Evolutionary conservation across 2,329 filamentous ascomycete species (phyloP), one percentile per base, ranked within the genome.

Genomic region (Chaetomium olivaceum): DNA sequence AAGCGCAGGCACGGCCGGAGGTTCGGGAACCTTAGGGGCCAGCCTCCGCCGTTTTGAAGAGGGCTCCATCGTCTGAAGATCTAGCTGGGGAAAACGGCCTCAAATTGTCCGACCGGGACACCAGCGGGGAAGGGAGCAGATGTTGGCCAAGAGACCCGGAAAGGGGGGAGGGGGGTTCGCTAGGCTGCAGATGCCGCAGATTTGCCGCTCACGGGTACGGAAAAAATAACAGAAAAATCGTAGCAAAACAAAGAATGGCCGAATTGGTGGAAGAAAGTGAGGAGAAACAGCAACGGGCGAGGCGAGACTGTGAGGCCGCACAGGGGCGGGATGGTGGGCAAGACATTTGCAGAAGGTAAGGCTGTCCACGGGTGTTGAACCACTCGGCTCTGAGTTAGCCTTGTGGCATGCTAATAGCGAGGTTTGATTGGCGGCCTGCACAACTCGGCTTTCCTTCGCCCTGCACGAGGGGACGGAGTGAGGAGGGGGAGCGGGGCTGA

Each of bases 351-450:
- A 67, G 66, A 27, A 63, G 57, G 70, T 73, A 72, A 72, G 71
- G 72, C 71, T 73, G 71, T n/a, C n/a, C n/a, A n/a, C n/a, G n/a
- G n/a, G n/a, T 71, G 61, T 62, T 59, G 61, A 59, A 63, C 66
- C 70, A 68, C 62, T 71, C 71, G 70, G 72, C 71, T 74, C 67
- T 66, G 68, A 66, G 67, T 72, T 73, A 74, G 72, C 72, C 72
- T 74, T 67, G 71, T 73, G 68, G 63, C 58, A 69, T 65, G 66
- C 62, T 63, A 50, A 61, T 66, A 61, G 43, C 48, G 48, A 50
- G 23, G 23, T 58, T 2, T 58, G 62, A 65, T 66, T 71, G 69
- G 66, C 58, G 59, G 48, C 23, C 19, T 29, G 56, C 48, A 54
- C 52, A 29, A 64, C 62, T 62, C 55, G 68, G 57, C 58, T 48